These are phyloP conservation scores for Claviceps sp. DNA, from an alignment of 2,329 filamentous ascomycete genomes.

Conservation along the genomic window DNA sequence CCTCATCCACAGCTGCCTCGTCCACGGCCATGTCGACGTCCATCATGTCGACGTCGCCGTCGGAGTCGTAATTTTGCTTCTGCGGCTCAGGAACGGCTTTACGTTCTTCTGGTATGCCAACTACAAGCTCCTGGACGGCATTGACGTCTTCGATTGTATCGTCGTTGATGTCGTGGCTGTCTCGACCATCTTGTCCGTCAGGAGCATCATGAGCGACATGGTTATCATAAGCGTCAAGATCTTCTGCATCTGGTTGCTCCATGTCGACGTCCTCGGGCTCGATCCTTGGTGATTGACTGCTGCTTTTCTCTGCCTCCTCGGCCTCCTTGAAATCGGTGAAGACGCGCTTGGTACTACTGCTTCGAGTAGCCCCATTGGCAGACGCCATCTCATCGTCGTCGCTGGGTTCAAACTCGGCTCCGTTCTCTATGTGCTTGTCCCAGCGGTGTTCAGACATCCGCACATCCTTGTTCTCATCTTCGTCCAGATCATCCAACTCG, in stretches of 20 bases:
- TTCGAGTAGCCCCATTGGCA: slow-evolving; percentile 54
- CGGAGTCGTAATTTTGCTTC: slow-evolving; percentile 26
- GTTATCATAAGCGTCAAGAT: too few relatives aligned
- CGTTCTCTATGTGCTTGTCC: slow-evolving; percentile 63
- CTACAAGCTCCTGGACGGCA: slow-evolving; percentile 14
- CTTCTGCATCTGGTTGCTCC: slow-evolving; percentile 16
- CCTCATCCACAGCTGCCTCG: slow-evolving; percentile 9
- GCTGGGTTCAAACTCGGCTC: slow-evolving; percentile 75
- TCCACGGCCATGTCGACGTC: slow-evolving; percentile 20
- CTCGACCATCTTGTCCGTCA: too few relatives aligned
- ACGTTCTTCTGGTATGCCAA: slow-evolving; percentile 11
- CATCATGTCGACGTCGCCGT: slow-evolving; percentile 39
- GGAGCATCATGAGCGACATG: too few relatives aligned
- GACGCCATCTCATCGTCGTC: slow-evolving; percentile 74
- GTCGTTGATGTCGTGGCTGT: slow-evolving; percentile 22
- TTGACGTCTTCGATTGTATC: slow-evolving; percentile 32
- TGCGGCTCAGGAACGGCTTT: slow-evolving; percentile 9
- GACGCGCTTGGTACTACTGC: slow-evolving; percentile 33
- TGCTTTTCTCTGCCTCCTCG: slow-evolving; percentile 25
- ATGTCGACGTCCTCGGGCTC: slow-evolving; percentile 17
- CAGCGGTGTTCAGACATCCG: slow-evolving; percentile 70
- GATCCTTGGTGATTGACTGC: slow-evolving; percentile 22
- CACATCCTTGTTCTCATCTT: slow-evolving; percentile 73
- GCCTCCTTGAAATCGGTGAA: slow-evolving; percentile 38
- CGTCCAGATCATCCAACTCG: slow-evolving; percentile 57